Conservation (phyloP, 2,329 filamentous ascomycete genomes). For the Lasiodiplodia gonubiensis region DNA sequence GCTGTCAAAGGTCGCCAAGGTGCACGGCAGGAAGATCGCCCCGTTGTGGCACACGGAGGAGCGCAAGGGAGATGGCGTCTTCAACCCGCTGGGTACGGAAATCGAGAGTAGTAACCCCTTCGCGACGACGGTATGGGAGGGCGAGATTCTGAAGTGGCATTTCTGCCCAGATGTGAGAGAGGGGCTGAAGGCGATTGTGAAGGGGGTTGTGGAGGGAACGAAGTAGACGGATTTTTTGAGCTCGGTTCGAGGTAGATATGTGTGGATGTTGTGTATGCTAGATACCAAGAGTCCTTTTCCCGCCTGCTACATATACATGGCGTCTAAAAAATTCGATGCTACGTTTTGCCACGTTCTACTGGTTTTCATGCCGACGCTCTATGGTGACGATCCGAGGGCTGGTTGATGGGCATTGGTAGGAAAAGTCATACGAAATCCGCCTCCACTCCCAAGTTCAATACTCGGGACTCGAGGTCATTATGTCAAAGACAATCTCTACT, state of each 20-base stretch:
- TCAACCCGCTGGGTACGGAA: conserved; percentile 66
- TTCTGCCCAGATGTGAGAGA: conserved; percentile 87
- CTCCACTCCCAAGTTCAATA: no score
- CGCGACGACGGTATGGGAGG: conserved; percentile 90
- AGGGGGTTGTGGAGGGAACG: conserved; percentile 22
- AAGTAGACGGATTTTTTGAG: neutral
- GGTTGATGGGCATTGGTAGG: no score
- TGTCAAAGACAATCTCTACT: no score
- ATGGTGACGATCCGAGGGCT: no score
- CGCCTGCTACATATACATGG: no score
- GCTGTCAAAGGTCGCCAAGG: conserved; percentile 76
- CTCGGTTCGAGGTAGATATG: neutral
- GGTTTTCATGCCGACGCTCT: no score
- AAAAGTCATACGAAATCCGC: no score
- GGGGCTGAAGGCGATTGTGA: conserved; percentile 56
- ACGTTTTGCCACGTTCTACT: no score
- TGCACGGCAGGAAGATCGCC: conserved; percentile 80
- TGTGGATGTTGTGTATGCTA: neutral
- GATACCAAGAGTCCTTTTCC: neutral
- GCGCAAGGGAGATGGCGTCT: conserved; percentile 86
- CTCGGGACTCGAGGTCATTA: no score
- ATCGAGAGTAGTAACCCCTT: conserved; percentile 91
- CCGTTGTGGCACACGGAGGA: conserved; percentile 96
- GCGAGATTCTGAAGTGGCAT: conserved; percentile 82
- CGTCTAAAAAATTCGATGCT: neutral